Evolutionary conservation across 2,329 filamentous ascomycete species (phyloP).

Genomic region (Fusarium nygamai): DNA sequence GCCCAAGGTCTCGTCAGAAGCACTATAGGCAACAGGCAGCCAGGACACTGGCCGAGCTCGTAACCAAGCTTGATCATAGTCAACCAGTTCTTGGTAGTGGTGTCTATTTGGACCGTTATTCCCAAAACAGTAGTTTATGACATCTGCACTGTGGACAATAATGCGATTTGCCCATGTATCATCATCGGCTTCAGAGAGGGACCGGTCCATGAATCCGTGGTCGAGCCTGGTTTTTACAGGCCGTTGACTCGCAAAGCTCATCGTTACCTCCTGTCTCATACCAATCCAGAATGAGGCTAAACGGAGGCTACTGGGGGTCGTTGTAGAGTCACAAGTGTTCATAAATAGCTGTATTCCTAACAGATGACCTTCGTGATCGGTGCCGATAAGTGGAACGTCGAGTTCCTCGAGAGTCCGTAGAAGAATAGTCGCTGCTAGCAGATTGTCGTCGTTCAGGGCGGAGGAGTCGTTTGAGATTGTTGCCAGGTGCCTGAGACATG

Average conservation of each 20-base stretch:
- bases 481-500: conserved; percentile 62
- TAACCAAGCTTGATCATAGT: conserved; percentile 59
- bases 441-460: conserved; percentile 58
- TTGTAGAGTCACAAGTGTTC: conserved; percentile 51
- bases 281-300: conserved; percentile 68
- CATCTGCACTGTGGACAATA: conserved; percentile 70
- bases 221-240: conserved; percentile 60
- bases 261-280: conserved; percentile 68
- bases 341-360: conserved; percentile 59
- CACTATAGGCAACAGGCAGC: conserved; percentile 61
- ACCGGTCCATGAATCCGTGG: conserved; percentile 62
- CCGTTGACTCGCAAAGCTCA: conserved; percentile 59
- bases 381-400: conserved; percentile 51
- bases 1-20: conserved; percentile 43
- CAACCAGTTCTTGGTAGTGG: conserved; percentile 56
- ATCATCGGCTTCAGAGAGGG: conserved; percentile 59
- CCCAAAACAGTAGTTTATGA: conserved; percentile 70
- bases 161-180: conserved; percentile 69
- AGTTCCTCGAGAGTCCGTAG: conserved; percentile 67
- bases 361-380: conserved; percentile 58
- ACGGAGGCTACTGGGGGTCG: conserved; percentile 48
- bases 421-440: conserved; percentile 66
- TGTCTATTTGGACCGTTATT: conserved; percentile 45
- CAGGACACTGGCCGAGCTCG: conserved; percentile 61
- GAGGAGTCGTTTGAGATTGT: conserved; percentile 55